Evolutionary conservation across 768 basidiomycete species (phyloP), one percentile per base, ranked within the genome.

Genomic region (Infundibulicybe gibba): DNA sequence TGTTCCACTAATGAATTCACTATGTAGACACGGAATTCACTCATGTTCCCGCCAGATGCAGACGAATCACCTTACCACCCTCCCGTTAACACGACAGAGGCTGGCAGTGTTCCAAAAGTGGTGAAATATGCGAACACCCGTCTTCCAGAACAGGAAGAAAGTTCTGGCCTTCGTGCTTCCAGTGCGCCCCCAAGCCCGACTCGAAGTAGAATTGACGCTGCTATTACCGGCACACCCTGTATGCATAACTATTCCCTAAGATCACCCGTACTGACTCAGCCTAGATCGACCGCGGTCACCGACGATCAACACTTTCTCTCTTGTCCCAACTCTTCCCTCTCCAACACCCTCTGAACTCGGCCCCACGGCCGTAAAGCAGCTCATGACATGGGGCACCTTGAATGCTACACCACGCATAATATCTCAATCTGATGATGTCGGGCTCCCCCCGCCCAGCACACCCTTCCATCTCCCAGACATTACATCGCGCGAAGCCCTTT

Each of bases 381-480:
- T 99, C 13, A 93, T 98, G 87, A 99, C 97, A 11, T 94, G 92
- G 93, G 97, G 97, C 2, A 94, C 92, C 11, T 74, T 98, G 17
- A 82, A 85, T 53, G 86, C 90, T 13, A 98, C 97, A 8, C 97
- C 97, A 3, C 85, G 95, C 44, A 77, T 97, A 4, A 77, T 98
- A 53, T 81, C 83, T 10, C 71, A 77, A 55, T 67, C 75, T 9
- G 77, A 83, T 32, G 79, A 87, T 3, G 61, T 67, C 2, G 75
- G 76, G 60, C 54, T 67, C 57, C 67, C 65, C 6, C 64, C 71
- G 13, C 72, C 78, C 5, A 74, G 66, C 41, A 84, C 84, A 9
- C 83, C 87, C 3, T 99, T 97, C 67, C 83, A 79, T 32, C 78
- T 99, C 47, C 76, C 84, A 1, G 81, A 81, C 17, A 85, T 87